Evolutionary conservation across 2,329 filamentous ascomycete species (phyloP), one percentile per base, ranked within the genome.

Genomic region (Trichoderma arundinaceum): DNA sequence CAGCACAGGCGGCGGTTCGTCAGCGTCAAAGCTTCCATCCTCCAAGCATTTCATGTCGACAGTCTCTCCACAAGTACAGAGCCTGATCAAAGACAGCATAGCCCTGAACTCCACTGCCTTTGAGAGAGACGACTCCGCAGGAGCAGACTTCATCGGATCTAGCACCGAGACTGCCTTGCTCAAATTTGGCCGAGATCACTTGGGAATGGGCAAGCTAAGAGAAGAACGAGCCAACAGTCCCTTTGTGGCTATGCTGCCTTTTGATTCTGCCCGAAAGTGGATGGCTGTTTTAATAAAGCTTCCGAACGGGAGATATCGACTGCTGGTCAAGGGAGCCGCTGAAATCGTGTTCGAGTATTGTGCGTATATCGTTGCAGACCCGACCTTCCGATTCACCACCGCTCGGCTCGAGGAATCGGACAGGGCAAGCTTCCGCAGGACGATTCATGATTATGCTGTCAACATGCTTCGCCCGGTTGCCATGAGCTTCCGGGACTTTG

Each of bases 401-500:
- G 71, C 68, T 2, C 69, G 73, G 2, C 69, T 79, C 2, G 72
- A 72, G 1, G 73, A 76, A n/a, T 71, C 74, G 1, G 72, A 74
- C n/a, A 72, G 75, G 4, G 68, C 69, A 19, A 73, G 72, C 46
- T 72, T 79, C 17, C 70, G 74, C n/a, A 71, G 69, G 15, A 76
- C 75, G 0, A 79, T 79, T 8, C 70, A 75, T 9, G 72, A 73
- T 12, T 92, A 92, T 71, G 90, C 90, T 1, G 84, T 84, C 7
- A 84, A 87, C 8, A 90, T 90, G 65, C 83, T 94, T 12, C 87
- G 91, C 54, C 92, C 90, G 0, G 92, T 94, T 62, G 90, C 86
- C 17, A 82, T 94, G 68, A 83, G 91, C 4, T 93, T 91, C 76
- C 84, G 86, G 52, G 92, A 95, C 69, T 92, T 91, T 66, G 83